Percentiles rank a stretch among this genome's conserved stretches.
These are phyloP conservation scores for Laburnicola sp. DNA, from an alignment of 2,329 filamentous ascomycete species.

Conservation along the genomic window DNA sequence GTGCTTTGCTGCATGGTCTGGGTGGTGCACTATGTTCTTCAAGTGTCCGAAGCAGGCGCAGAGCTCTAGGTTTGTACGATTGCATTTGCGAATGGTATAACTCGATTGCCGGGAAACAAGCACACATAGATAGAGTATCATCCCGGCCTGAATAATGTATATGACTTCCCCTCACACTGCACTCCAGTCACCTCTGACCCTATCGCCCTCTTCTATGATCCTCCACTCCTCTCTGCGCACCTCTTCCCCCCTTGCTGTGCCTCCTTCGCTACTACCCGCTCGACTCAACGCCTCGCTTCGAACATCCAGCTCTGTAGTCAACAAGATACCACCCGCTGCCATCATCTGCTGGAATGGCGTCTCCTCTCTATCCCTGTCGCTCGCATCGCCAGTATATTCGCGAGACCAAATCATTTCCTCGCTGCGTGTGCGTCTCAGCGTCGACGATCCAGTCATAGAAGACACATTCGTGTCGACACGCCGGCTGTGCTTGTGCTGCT, in stretches of 20 bases:
- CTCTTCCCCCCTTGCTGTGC: not conserved
- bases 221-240: not conserved
- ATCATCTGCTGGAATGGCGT: not conserved
- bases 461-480: constrained; percentile 1
- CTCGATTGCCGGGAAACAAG: too few species aligned
- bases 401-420: constrained; percentile 12
- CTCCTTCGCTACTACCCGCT: constrained; percentile 1
- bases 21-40: too few species aligned
- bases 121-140: not conserved
- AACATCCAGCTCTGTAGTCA: constrained; percentile 13
- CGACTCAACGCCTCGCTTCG: constrained; percentile 13
- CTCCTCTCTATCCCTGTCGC: not conserved
- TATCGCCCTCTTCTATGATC: not conserved
- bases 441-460: constrained; percentile 5
- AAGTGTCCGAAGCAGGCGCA: too few species aligned
- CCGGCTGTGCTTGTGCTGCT: not conserved
- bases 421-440: constrained; percentile 4
- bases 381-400: not conserved
- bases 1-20: too few species aligned
- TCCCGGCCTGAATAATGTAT: not conserved
- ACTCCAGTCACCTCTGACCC: not conserved
- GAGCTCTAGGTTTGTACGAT: too few species aligned
- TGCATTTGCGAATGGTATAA: too few species aligned
- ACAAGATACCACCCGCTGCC: constrained; percentile 10
- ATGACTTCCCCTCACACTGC: not conserved